phyloP scores from a whole-genome alignment of 768 basidiomycete genomes.

The Mycena kentingensis region DNA sequence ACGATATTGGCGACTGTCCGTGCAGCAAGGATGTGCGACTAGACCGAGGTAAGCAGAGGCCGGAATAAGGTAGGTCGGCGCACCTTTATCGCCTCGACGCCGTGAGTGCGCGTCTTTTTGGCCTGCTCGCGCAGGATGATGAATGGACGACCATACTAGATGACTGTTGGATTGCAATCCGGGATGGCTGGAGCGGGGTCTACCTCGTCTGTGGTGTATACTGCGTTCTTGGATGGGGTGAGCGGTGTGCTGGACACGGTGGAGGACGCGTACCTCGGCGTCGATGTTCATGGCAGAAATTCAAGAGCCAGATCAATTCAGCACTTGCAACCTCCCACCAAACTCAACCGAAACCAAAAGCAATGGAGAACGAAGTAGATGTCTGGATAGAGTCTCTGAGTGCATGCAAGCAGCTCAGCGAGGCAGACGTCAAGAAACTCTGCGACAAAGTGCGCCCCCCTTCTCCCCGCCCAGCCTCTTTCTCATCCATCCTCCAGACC shows the following conservation, averaged over 20 bases:
- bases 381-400: constrained; percentile 95
- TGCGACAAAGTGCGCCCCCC: constrained; percentile 91
- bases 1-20: constrained; percentile 93
- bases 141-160: constrained; percentile 92
- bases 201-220: constrained; percentile 89
- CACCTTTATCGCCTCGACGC: constrained; percentile 94
- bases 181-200: neutral
- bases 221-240: constrained; percentile 57
- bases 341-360: constrained; percentile 33
- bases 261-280: constrained; percentile 12
- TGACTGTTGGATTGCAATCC: constrained; percentile 17
- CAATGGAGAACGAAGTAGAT: constrained; percentile 83
- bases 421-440: constrained; percentile 93
- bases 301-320: constrained; percentile 32
- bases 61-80: constrained; percentile 20
- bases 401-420: constrained; percentile 95
- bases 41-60: constrained; percentile 16
- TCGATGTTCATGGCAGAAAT: constrained; percentile 15
- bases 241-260: constrained; percentile 12
- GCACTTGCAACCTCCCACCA: constrained; percentile 37
- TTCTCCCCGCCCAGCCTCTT: constrained; percentile 18
- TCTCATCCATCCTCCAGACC: constrained; percentile 61
- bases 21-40: constrained; percentile 97
- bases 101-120: constrained; percentile 90
- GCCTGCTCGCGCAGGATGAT: constrained; percentile 94